A percentile compares a stretch with the other conserved stretches of the same genome.
phyloP scores from a whole-genome alignment of 1,139 yeast genomes.

The Yamadazyma epiphylla region DNA sequence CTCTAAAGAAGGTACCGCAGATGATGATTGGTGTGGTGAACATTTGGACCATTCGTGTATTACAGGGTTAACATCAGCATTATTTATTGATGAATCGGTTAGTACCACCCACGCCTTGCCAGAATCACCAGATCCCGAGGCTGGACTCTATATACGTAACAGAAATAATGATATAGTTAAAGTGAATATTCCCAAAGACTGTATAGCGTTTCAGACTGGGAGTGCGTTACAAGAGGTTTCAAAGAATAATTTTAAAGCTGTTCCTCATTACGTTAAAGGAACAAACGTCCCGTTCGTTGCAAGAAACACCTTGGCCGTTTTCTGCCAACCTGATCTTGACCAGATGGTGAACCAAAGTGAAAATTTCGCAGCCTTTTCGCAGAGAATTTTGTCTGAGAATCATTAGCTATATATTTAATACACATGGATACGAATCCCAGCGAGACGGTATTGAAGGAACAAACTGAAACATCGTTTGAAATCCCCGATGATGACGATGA shows the following conservation, averaged over 20 bases:
- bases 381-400: slow-evolving; percentile 30
- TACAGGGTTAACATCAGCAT: slow-evolving; percentile 58
- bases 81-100: slow-evolving; percentile 42
- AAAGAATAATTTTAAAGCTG: slow-evolving; percentile 50
- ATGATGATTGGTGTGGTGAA: slow-evolving; percentile 60
- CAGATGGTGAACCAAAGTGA: slow-evolving; percentile 41
- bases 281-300: slow-evolving; percentile 31
- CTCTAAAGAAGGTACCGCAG: slow-evolving; percentile 7
- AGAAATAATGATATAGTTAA: slow-evolving; percentile 44
- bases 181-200: slow-evolving; percentile 52
- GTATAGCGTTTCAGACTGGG: slow-evolving; percentile 65
- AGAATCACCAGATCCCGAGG: slow-evolving; percentile 38
- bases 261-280: slow-evolving; percentile 57
- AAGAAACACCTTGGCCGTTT: slow-evolving; percentile 60
- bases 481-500: slow-evolving; percentile 68
- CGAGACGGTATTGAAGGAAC: slow-evolving; percentile 2
- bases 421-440: slow-evolving; percentile 2
- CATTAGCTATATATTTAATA: slow-evolving; percentile 15
- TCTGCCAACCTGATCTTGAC: slow-evolving; percentile 59
- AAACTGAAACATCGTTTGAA: too few species aligned
- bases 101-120: slow-evolving; percentile 19
- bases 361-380: slow-evolving; percentile 50
- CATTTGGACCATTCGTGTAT: slow-evolving; percentile 63
- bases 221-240: slow-evolving; percentile 56
- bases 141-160: slow-evolving; percentile 54